Conservation (phyloP, 139 green algal species). For the Dunaliella primolecta region DNA sequence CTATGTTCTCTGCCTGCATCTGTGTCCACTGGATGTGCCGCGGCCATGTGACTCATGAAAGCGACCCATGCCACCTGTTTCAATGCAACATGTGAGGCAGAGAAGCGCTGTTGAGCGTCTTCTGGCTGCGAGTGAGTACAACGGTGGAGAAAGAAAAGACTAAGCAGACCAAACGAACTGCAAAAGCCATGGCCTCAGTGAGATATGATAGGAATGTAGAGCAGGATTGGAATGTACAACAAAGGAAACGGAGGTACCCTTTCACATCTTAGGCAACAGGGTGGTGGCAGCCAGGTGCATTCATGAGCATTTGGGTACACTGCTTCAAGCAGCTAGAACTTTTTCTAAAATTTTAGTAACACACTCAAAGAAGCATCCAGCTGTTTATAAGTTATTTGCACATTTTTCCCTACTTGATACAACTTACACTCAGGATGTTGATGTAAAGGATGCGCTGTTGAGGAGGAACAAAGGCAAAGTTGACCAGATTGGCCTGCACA, state of each 20-base stretch:
- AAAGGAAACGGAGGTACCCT: too few relatives aligned
- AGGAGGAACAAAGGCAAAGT: slow-evolving; percentile 74
- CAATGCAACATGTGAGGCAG: not conserved
- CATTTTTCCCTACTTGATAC: not conserved
- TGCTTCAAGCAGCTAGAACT: too few relatives aligned
- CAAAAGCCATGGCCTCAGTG: not conserved
- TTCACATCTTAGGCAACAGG: not conserved
- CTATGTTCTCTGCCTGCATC: not conserved
- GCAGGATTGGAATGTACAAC: too few relatives aligned
- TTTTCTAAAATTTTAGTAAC: not conserved
- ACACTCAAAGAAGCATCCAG: not conserved
- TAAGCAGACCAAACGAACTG: not conserved
- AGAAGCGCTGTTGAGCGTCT: not conserved
- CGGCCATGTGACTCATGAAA: slow-evolving; percentile 48
- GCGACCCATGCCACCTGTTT: slow-evolving; percentile 34
- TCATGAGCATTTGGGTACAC: too few relatives aligned
- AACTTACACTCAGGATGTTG: slow-evolving; percentile 63
- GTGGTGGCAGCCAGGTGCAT: not conserved
- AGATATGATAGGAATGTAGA: not conserved
- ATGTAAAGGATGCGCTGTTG: slow-evolving; percentile 82
- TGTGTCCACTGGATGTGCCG: not conserved
- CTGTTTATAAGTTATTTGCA: not conserved
- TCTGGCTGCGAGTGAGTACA: not conserved
- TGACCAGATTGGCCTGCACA: slow-evolving; percentile 47
- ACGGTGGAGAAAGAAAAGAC: not conserved